These are phyloP conservation scores for Hippophae tibetana DNA, from an alignment of 306 rosid species.

Conservation along the genomic window DNA sequence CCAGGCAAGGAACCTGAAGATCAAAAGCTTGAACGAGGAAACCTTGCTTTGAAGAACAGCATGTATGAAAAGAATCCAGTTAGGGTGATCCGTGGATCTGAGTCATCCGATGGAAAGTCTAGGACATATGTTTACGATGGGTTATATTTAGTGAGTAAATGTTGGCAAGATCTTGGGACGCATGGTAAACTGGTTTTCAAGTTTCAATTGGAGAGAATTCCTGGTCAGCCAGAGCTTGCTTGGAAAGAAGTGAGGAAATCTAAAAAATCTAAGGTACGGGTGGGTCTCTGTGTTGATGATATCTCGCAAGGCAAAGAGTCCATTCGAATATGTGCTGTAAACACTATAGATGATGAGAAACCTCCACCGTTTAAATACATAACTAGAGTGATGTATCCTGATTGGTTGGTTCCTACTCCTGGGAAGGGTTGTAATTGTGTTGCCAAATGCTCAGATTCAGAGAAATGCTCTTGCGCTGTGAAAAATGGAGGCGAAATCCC, in stretches of 20 bases:
- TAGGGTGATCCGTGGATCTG: conserved; percentile 82
- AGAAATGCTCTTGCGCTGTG: conserved; percentile 59
- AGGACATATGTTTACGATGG: conserved; percentile 75
- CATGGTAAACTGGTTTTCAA: conserved; percentile 70
- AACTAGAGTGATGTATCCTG: conserved; percentile 66
- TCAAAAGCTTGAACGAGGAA: conserved; percentile 89
- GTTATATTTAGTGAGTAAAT: conserved; percentile 52
- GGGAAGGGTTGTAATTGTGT: conserved; percentile 60
- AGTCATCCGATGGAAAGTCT: conserved; percentile 49
- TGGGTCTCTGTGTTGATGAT: conserved; percentile 60
- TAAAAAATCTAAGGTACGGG: conserved; percentile 55
- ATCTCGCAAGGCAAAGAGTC: conserved; percentile 74
- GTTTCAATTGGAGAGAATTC: conserved; percentile 59
- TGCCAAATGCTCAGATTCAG: conserved; percentile 65
- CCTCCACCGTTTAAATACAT: conserved; percentile 69
- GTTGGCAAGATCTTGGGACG: conserved; percentile 74
- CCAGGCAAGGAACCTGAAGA: conserved; percentile 69
- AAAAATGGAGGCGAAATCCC: conserved; percentile 84
- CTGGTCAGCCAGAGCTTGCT: conserved; percentile 83
- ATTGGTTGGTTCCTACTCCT: conserved; percentile 44
- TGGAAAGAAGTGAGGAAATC: conserved; percentile 71
- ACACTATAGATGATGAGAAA: conserved; percentile 64
- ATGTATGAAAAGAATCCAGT: conserved; percentile 54
- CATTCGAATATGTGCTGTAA: conserved; percentile 69
- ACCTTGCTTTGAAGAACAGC: conserved; percentile 85